Percentiles rank a stretch among this genome's conserved stretches.
Conservation (phyloP, 306 rosid genomes). For the Pyrus communis region DNA sequence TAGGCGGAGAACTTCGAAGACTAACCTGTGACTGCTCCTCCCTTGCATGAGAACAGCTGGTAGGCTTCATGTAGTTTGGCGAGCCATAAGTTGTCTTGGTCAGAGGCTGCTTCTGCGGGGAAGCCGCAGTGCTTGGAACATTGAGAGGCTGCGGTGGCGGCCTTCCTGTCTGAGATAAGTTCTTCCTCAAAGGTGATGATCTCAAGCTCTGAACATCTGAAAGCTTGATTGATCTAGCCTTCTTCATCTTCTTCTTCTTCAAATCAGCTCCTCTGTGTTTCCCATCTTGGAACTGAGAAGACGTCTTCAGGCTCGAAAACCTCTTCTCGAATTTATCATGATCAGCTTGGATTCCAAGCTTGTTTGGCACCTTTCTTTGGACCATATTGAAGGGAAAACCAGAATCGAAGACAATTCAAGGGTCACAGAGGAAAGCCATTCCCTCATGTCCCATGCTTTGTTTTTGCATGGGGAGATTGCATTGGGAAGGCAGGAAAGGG, state of each 20-base stretch:
- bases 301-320: slow-evolving; percentile 39
- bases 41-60: slow-evolving; percentile 80
- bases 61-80: slow-evolving; percentile 96
- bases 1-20: slow-evolving; percentile 30
- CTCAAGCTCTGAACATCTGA: slow-evolving; percentile 51
- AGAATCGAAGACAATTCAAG: slow-evolving; percentile 17
- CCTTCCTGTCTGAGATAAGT: slow-evolving; percentile 37
- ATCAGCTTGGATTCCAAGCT: slow-evolving; percentile 65
- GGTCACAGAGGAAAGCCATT: slow-evolving; percentile 29
- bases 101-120: slow-evolving; percentile 35
- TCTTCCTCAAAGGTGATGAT: slow-evolving; percentile 30
- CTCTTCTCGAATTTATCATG: slow-evolving; percentile 46
- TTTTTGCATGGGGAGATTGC: slow-evolving; percentile 15
- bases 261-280: slow-evolving; percentile 62
- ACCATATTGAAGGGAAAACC: slow-evolving; percentile 59
- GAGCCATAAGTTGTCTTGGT: slow-evolving; percentile 36
- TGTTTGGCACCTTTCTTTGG: slow-evolving; percentile 56
- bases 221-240: slow-evolving; percentile 51
- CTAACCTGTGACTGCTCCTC: slow-evolving; percentile 61
- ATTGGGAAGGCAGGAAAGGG: slow-evolving; percentile 27
- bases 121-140: slow-evolving; percentile 22
- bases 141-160: slow-evolving; percentile 27
- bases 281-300: slow-evolving; percentile 53
- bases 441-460: slow-evolving; percentile 13
- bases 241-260: slow-evolving; percentile 75